phyloP scores from a whole-genome alignment of 768 basidiomycete species.

The Cyclocybe cylindracea region DNA sequence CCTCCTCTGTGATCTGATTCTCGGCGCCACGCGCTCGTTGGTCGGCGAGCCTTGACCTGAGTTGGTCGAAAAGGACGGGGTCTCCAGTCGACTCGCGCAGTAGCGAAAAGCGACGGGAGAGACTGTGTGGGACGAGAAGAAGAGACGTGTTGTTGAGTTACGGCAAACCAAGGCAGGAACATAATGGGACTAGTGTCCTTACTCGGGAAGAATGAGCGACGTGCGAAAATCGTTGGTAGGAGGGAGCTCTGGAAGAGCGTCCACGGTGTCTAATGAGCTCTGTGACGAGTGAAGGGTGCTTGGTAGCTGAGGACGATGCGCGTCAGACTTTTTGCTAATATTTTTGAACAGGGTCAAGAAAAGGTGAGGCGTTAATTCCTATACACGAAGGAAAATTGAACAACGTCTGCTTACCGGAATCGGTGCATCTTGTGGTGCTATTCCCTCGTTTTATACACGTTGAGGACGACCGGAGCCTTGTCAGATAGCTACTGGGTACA shows the following conservation, averaged over 20 bases:
- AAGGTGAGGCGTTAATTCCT: conserved; percentile 15
- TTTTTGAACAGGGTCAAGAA: conserved; percentile 18
- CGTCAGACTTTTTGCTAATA: conserved; percentile 78
- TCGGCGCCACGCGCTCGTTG: conserved; percentile 71
- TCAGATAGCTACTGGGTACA: conserved; percentile 34
- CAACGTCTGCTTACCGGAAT: conserved; percentile 66
- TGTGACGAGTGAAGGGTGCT: conserved; percentile 21
- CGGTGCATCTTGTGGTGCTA: conserved; percentile 60
- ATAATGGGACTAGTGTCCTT: conserved; percentile 33
- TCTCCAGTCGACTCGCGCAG: conserved; percentile 70
- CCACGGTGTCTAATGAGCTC: conserved; percentile 30
- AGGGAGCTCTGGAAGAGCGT: conserved; percentile 57
- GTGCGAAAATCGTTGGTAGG: conserved; percentile 81
- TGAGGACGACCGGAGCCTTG: conserved; percentile 32
- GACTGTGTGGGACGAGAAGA: conserved; percentile 44
- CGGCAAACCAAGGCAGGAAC: conserved; percentile 7
- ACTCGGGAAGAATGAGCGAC: conserved; percentile 86
- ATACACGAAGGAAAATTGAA: conserved; percentile 12
- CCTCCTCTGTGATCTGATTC: conserved; percentile 75
- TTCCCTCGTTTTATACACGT: conserved; percentile 73
- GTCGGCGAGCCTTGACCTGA: conserved; percentile 69
- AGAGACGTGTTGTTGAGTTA: conserved; percentile 11
- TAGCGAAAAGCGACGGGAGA: conserved; percentile 81
- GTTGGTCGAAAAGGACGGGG: conserved; percentile 58
- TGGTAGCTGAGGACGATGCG: conserved; percentile 48